phyloP scores from a whole-genome alignment of 2,329 filamentous ascomycete species.

The Capronia epimyces region DNA sequence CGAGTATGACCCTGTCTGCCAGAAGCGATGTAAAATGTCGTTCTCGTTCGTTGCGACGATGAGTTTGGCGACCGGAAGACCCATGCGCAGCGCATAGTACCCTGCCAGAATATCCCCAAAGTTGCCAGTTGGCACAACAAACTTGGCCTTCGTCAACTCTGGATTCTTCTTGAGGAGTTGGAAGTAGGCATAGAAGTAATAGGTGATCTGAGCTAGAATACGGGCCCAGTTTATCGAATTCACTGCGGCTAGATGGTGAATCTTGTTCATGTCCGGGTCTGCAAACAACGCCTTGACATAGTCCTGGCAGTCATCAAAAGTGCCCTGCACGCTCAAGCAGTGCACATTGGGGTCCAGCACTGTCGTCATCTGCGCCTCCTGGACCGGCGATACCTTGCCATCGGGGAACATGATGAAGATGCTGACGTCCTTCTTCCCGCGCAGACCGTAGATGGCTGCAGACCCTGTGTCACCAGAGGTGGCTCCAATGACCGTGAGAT shows the following conservation, averaged over 20 bases:
- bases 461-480: conserved; percentile 86
- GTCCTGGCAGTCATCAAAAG: conserved; percentile 94
- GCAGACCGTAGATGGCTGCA: conserved; percentile 88
- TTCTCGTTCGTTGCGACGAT: conserved; percentile 96
- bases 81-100: conserved; percentile 83
- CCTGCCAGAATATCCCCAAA: conserved; percentile 87
- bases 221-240: conserved; percentile 97
- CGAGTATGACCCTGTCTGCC: conserved; percentile 79
- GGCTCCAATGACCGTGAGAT: conserved; percentile 79
- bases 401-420: conserved; percentile 93
- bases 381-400: conserved; percentile 82
- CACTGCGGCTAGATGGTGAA: conserved; percentile 80
- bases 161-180: conserved; percentile 58
- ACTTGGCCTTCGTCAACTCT: conserved; percentile 60
- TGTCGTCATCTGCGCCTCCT: conserved; percentile 96
- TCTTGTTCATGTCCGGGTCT: conserved; percentile 75
- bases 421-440: conserved; percentile 93
- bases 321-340: conserved; percentile 82
- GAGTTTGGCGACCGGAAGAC: conserved; percentile 78
- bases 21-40: conserved; percentile 93
- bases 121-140: conserved; percentile 90
- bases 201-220: conserved; percentile 93
- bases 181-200: conserved; percentile 96
- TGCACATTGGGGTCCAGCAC: conserved; percentile 86
- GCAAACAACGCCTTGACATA: conserved; percentile 90